phyloP scores from a whole-genome alignment of 2,329 filamentous ascomycete genomes.

The Penicillium sp. region DNA sequence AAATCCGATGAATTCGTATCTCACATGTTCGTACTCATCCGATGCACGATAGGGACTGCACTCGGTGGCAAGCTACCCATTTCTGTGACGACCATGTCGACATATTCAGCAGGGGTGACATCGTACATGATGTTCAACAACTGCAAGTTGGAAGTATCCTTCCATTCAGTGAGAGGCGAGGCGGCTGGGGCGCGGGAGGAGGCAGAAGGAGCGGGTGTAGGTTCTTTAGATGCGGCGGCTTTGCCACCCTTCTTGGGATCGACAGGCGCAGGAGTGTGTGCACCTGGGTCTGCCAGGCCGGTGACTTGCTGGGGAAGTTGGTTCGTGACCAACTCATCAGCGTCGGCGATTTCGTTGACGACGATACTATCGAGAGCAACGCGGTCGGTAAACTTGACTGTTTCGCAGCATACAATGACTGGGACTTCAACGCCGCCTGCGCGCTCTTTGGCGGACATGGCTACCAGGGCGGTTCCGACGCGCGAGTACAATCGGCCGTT shows the following conservation, averaged over 20 bases:
- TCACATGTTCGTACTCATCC: constrained; percentile 51
- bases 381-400: constrained; percentile 88
- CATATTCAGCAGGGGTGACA: constrained; percentile 80
- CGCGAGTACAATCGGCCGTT: constrained; percentile 89
- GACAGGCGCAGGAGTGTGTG: constrained; percentile 18
- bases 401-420: constrained; percentile 88
- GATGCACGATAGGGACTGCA: constrained; percentile 73
- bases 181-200: constrained; percentile 23
- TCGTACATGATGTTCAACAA: constrained; percentile 82
- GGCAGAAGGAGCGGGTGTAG: constrained; percentile 23
- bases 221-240: constrained; percentile 19
- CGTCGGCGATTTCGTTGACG: constrained; percentile 83
- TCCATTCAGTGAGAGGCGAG: constrained; percentile 53
- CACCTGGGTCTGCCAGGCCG: constrained; percentile 28
- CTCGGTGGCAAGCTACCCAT: constrained; percentile 82
- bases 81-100: constrained; percentile 88
- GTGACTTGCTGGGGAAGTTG: constrained; percentile 33
- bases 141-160: constrained; percentile 59
- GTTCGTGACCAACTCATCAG: constrained; percentile 60
- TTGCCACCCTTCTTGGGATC: constrained; percentile 35
- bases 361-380: constrained; percentile 90
- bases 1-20: background rate
- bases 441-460: constrained; percentile 71
- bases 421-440: constrained; percentile 62
- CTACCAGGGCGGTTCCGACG: constrained; percentile 81